Evolutionary conservation across 371 early-diverging fungal genomes (phyloP), one percentile per base, ranked within the genome.

Genomic region (Mortierella sp.): DNA sequence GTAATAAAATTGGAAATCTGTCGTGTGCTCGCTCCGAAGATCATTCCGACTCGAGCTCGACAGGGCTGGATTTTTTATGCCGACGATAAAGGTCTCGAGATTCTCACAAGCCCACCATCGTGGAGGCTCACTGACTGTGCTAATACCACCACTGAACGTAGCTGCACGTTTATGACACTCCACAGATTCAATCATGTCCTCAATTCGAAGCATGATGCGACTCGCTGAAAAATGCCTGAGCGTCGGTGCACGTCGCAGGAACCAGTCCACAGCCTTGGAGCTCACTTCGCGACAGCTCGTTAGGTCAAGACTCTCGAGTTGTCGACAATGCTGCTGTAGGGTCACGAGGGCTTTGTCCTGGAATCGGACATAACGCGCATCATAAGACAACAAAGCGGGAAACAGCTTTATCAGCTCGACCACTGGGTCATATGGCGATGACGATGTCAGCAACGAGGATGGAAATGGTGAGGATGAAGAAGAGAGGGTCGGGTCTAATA

Each of bases 41-140:
- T 69, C 61, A 3, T 30, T 42, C 9, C 55, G 43, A 4, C 48
- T 23, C 5, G 30, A 2, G 15, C 50, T 23, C 17, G 61, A 52
- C 15, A n/a, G 21, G 1, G 6, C 19, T 12, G 70, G 62, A 43
- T 61, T 69, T 31, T 62, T 56, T 32, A 69, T 32, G 6, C 70
- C 70, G 7, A 69, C 39, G n/a, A 69, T 51, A 50, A 69, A 53
- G 26, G 70, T 69, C 48, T 69, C 70, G 11, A 69, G 50, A 3
- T 41, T 28, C 2, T 51, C 26, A 27, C 70, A 69, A 1, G 49
- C 58, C 62, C 63, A 62, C 70, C 62, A 56, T 17, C 49, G 46
- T 11, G 67, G 67, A 14, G 14, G 50, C 17, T 26, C 27, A n/a
- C 4, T 47, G 41, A 3, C 9, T n/a, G 24, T 44, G n/a, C 2